Percentiles rank a stretch among this genome's conserved stretches.
Conservation (phyloP, 306 rosid genomes). For the Lagenaria siceraria region DNA sequence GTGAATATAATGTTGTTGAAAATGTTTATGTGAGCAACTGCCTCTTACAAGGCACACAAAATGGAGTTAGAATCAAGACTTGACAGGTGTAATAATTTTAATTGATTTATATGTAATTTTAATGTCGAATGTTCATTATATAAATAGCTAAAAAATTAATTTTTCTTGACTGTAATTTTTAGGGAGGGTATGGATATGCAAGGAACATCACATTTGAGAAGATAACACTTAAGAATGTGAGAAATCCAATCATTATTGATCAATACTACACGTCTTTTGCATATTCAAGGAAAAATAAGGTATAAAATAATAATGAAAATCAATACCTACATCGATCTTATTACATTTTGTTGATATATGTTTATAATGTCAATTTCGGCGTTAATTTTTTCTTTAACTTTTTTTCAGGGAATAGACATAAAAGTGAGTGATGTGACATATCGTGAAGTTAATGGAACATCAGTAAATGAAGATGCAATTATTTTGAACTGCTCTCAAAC, state of each 20-base stretch:
- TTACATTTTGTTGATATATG: neutral
- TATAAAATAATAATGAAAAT: neutral
- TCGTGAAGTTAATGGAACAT: constrained; percentile 21
- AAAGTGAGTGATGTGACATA: constrained; percentile 26
- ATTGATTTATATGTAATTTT: no score
- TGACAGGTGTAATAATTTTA: constrained; percentile 24
- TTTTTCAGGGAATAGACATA: neutral
- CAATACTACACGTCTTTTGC: constrained; percentile 6
- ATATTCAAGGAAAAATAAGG: neutral
- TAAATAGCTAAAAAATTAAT: neutral
- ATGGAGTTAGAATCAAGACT: constrained; percentile 63
- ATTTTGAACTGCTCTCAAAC: constrained; percentile 9
- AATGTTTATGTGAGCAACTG: constrained; percentile 39
- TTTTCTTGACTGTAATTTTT: neutral
- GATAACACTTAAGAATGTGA: constrained; percentile 1
- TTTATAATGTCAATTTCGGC: no score
- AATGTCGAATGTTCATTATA: neutral
- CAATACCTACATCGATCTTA: neutral
- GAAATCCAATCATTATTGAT: constrained; percentile 27
- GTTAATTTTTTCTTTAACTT: neutral
- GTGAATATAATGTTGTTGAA: constrained; percentile 27
- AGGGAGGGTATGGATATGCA: constrained; percentile 46
- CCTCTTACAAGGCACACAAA: constrained; percentile 26
- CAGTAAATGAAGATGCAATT: constrained; percentile 8
- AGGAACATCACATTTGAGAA: constrained; percentile 28